Percentiles rank a stretch among this genome's conserved stretches.
These are phyloP conservation scores for Metschnikowia amazonensis DNA, from an alignment of 805 yeast species.

Conservation along the genomic window DNA sequence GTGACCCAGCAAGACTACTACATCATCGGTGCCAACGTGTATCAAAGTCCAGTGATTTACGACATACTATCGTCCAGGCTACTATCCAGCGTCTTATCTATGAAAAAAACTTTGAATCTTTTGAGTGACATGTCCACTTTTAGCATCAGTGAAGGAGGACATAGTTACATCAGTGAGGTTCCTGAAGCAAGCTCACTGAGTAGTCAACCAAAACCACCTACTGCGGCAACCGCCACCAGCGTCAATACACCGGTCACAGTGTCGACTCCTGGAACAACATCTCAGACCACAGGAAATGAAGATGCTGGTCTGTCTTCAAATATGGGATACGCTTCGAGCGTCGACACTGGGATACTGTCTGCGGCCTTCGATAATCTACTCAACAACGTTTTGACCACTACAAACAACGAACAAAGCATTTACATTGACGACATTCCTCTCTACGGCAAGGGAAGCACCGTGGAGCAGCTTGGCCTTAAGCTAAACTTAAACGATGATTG, in stretches of 20 bases:
- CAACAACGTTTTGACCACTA: constrained; percentile 20
- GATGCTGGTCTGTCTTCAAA: constrained; percentile 11
- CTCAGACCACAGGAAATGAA: constrained; percentile 13
- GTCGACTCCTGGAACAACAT: constrained; percentile 19
- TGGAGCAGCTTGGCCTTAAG: constrained; percentile 33
- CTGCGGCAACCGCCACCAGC: constrained; percentile 9
- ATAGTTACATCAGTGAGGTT: constrained; percentile 21
- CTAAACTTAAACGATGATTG: constrained; percentile 23
- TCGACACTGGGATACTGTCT: constrained; percentile 25
- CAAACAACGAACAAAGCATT: constrained; percentile 20
- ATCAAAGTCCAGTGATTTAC: constrained; percentile 79
- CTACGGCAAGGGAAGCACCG: constrained; percentile 38
- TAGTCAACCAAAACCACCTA: background rate
- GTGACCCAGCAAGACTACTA: constrained; percentile 71
- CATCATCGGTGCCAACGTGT: constrained; percentile 86
- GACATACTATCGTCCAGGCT: constrained; percentile 67
- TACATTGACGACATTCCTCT: constrained; percentile 39
- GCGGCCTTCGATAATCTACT: constrained; percentile 32
- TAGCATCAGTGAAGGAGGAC: constrained; percentile 35
- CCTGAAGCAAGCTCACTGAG: constrained; percentile 4
- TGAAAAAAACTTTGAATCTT: constrained; percentile 32
- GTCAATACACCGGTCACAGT: constrained; percentile 14
- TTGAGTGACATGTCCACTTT: constrained; percentile 32
- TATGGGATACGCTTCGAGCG: constrained; percentile 7
- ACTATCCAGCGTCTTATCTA: constrained; percentile 31